Percentiles rank a stretch among this genome's conserved stretches.
These are phyloP conservation scores for Andrographis paniculata DNA, from an alignment of 305 asterid species.

Conservation along the genomic window DNA sequence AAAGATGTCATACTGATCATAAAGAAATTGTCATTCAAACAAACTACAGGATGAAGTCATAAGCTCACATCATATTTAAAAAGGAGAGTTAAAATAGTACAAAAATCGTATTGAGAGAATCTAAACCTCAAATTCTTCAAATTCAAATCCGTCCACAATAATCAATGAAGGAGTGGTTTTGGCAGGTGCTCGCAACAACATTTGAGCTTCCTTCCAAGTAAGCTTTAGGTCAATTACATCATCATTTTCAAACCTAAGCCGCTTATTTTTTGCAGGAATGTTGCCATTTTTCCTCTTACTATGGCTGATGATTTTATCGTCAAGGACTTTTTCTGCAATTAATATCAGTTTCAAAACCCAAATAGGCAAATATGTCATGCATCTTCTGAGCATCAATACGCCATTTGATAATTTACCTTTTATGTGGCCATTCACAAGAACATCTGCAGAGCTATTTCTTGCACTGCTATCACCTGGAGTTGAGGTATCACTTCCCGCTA, in stretches of 20 bases:
- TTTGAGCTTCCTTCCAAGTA: conserved; percentile 81
- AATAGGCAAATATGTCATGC: neutral
- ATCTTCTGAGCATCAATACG: neutral
- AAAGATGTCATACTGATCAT: conserved; percentile 15
- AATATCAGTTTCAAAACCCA: neutral
- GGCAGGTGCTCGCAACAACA: conserved; percentile 69
- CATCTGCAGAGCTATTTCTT: conserved; percentile 30
- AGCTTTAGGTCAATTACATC: conserved; percentile 61
- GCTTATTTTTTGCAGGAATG: conserved; percentile 51
- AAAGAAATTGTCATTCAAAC: conserved; percentile 3
- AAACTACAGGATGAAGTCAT: neutral
- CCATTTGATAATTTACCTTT: conserved; percentile 34
- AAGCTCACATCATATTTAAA: neutral
- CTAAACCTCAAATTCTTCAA: conserved; percentile 76
- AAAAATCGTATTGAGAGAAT: neutral
- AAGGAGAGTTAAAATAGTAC: neutral
- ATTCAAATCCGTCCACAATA: conserved; percentile 69
- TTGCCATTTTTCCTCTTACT: conserved; percentile 63
- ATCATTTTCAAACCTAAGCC: conserved; percentile 53
- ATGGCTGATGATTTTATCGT: conserved; percentile 32
- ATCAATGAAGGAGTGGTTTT: conserved; percentile 40
- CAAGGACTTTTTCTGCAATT: conserved; percentile 36
- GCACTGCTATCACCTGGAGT: conserved; percentile 34
- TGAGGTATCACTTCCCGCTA: conserved; percentile 23
- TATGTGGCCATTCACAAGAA: conserved; percentile 22